Conservation (phyloP, 345 rosid genomes). For the Melaleuca alternifolia region DNA sequence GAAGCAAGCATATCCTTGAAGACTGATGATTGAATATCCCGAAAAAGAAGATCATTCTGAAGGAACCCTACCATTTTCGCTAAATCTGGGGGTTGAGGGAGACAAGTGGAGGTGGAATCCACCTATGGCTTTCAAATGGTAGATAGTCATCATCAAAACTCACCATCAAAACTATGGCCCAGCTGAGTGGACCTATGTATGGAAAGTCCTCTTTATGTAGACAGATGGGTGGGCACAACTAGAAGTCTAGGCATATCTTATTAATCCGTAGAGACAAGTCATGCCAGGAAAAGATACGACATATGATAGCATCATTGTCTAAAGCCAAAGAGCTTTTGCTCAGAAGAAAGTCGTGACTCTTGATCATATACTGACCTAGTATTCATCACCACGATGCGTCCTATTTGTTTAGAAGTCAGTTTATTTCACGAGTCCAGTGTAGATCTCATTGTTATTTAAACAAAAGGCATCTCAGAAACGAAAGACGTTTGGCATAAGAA, state of each 20-base stretch:
- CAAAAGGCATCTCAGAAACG: background rate
- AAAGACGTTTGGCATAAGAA: too few relatives aligned
- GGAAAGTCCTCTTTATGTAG: background rate
- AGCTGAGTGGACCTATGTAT: constrained; percentile 11
- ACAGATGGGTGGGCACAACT: background rate
- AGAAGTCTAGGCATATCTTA: background rate
- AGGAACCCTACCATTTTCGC: background rate
- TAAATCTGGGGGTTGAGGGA: constrained; percentile 1
- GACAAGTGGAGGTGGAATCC: constrained; percentile 38
- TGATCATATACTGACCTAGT: background rate
- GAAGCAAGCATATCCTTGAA: background rate
- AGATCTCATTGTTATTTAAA: background rate
- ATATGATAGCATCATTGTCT: background rate
- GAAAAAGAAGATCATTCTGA: background rate
- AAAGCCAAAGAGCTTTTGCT: background rate
- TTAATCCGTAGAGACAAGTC: background rate
- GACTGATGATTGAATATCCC: background rate
- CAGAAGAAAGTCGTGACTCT: background rate
- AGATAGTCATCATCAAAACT: background rate
- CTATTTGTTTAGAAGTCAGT: background rate
- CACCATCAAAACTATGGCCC: constrained; percentile 14
- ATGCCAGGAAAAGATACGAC: background rate
- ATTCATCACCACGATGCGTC: background rate
- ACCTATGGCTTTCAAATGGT: constrained; percentile 22
- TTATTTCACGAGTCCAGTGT: background rate